phyloP scores from a whole-genome alignment of 768 basidiomycete species.

The Kwoniella botswanensis region DNA sequence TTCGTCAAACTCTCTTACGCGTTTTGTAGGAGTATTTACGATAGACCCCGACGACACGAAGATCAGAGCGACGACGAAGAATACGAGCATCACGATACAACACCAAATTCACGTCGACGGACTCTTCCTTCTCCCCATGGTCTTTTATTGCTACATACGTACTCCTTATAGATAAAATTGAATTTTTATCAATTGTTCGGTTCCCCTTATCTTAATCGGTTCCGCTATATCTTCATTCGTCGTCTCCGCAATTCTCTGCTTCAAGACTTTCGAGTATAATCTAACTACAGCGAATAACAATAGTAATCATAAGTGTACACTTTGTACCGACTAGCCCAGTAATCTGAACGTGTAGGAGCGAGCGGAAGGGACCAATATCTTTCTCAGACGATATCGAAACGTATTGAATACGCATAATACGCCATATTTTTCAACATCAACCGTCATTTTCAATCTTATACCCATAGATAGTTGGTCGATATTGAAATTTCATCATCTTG shows the following conservation, averaged over 20 bases:
- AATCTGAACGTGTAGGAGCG: too few relatives aligned
- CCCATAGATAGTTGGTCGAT: background rate
- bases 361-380: background rate
- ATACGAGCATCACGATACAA: background rate
- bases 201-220: conserved; percentile 1
- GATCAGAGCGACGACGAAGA: background rate
- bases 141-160: background rate
- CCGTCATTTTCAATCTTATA: background rate
- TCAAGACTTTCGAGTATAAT: too few relatives aligned
- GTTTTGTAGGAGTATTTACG: background rate
- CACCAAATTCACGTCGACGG: background rate
- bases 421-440: background rate
- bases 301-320: too few relatives aligned
- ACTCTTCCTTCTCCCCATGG: background rate
- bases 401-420: background rate
- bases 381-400: background rate
- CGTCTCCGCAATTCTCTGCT: too few relatives aligned
- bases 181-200: conserved; percentile 15
- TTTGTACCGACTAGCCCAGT: too few relatives aligned
- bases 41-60: background rate
- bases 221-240: background rate
- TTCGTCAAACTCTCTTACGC: background rate
- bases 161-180: background rate
- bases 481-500: background rate
- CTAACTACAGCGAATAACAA: too few relatives aligned